A percentile compares a stretch with the other conserved stretches of the same genome.
Evolutionary conservation across 2,329 filamentous ascomycete species (phyloP).

Genomic region (Fusarium sp.): DNA sequence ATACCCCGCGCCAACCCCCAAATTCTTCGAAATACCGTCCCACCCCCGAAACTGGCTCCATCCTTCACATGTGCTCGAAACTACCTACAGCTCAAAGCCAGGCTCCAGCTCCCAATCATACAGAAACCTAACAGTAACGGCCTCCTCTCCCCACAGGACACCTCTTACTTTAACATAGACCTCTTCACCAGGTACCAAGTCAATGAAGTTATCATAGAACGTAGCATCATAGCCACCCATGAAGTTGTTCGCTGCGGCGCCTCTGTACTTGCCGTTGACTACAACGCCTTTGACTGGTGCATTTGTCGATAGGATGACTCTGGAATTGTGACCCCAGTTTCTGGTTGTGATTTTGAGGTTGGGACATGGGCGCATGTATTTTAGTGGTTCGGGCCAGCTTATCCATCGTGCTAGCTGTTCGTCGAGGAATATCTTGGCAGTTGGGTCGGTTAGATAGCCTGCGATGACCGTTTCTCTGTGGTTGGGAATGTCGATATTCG

Average conservation of each 20-base stretch:
- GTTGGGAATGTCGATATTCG: background rate
- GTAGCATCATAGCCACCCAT: rapidly evolving
- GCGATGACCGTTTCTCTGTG: background rate
- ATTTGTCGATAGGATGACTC: background rate
- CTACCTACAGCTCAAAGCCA: background rate
- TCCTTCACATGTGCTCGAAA: too few species aligned
- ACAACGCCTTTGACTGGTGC: background rate
- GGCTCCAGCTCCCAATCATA: slow-evolving; percentile 10
- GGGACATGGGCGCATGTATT: background rate
- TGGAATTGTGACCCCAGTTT: background rate
- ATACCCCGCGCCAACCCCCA: too few species aligned
- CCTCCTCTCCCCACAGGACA: rapidly evolving
- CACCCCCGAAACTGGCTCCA: too few species aligned
- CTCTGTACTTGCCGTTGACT: rapidly evolving
- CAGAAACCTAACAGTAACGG: background rate
- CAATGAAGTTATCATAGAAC: background rate
- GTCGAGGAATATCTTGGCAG: background rate
- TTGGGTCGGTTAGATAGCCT: background rate
- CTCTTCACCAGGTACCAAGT: background rate
- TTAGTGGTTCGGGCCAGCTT: slow-evolving; percentile 8
- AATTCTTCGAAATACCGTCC: background rate
- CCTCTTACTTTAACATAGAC: rapidly evolving
- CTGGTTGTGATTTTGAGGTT: rapidly evolving
- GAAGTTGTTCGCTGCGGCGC: background rate
- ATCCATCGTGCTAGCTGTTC: background rate